Conservation (phyloP, 2,329 filamentous ascomycete genomes). For the Colletotrichum sp. region DNA sequence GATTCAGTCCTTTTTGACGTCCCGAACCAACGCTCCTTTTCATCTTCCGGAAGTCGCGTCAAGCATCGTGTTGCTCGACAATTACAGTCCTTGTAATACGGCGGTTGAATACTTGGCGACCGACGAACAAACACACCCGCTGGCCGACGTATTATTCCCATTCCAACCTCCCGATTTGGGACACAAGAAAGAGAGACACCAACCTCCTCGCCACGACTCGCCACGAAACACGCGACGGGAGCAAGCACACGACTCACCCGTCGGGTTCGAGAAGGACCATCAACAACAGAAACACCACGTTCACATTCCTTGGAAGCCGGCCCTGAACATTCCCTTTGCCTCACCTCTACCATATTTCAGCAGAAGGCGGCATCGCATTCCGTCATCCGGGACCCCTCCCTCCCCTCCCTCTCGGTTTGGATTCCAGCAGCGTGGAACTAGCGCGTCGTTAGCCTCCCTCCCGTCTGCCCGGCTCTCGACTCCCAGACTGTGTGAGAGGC, state of each 20-base stretch:
- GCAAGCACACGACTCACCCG: background rate
- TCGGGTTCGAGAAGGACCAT: background rate
- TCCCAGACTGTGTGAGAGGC: background rate
- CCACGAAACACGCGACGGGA: background rate
- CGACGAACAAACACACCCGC: background rate
- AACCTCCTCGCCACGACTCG: background rate
- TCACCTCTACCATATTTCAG: background rate
- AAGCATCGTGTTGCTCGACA: background rate
- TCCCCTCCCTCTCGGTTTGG: background rate
- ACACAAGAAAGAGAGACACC: background rate
- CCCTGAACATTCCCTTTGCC: background rate
- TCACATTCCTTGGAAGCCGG: background rate
- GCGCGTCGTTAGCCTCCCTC: background rate
- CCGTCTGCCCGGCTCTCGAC: background rate
- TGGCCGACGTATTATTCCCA: background rate
- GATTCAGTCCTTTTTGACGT: background rate
- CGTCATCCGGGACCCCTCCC: background rate
- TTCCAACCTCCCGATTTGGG: background rate
- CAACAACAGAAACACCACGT: background rate
- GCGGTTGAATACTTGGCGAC: background rate
- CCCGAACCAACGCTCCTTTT: background rate
- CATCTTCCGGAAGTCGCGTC: background rate
- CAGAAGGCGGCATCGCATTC: background rate
- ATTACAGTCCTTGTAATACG: background rate
- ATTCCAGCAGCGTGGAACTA: constrained; percentile 15